These are phyloP conservation scores for Xylaria sp. DNA, from an alignment of 2,329 filamentous ascomycete species.

Conservation along the genomic window DNA sequence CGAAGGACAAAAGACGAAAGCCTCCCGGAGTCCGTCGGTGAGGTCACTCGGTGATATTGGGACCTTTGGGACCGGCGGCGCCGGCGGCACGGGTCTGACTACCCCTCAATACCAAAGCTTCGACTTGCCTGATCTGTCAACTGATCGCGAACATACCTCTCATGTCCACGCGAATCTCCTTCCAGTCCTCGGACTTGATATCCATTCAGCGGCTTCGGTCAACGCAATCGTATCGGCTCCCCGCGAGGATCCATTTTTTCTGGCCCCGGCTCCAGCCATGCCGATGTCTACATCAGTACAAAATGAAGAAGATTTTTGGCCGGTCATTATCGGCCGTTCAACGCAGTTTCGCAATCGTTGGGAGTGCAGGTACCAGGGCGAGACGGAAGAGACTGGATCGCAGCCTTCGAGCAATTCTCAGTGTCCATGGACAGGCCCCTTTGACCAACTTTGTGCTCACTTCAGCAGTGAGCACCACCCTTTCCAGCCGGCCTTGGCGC, in stretches of 20 bases:
- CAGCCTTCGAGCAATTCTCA: conserved; percentile 31
- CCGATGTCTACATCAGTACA: conserved; percentile 9
- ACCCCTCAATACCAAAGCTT: conserved; percentile 35
- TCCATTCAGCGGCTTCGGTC: conserved; percentile 39
- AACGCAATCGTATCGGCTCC: conserved; percentile 38
- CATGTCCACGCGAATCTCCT: conserved; percentile 35
- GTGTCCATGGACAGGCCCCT: conserved; percentile 47
- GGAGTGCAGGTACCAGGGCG: conserved; percentile 44
- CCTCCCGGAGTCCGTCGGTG: conserved; percentile 29
- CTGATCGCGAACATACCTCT: conserved; percentile 26
- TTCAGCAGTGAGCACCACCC: conserved; percentile 42
- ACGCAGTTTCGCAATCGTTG: conserved; percentile 40
- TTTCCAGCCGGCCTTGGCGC: conserved; percentile 37
- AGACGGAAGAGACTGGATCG: conserved; percentile 32
- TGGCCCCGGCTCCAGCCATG: conserved; percentile 23
- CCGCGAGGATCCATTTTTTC: conserved; percentile 38
- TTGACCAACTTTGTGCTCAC: conserved; percentile 41
- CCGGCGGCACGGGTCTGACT: conserved; percentile 36
- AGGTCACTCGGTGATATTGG: conserved; percentile 35
- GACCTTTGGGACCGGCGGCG: conserved; percentile 46
- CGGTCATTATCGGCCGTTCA: conserved; percentile 40
- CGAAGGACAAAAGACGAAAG: conserved; percentile 9
- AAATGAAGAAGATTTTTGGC: conserved; percentile 35
- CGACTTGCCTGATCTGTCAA: conserved; percentile 35
- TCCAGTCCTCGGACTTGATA: conserved; percentile 40